Conservation (phyloP, 257 asterid genomes). For the Nicotiana otophora region DNA sequence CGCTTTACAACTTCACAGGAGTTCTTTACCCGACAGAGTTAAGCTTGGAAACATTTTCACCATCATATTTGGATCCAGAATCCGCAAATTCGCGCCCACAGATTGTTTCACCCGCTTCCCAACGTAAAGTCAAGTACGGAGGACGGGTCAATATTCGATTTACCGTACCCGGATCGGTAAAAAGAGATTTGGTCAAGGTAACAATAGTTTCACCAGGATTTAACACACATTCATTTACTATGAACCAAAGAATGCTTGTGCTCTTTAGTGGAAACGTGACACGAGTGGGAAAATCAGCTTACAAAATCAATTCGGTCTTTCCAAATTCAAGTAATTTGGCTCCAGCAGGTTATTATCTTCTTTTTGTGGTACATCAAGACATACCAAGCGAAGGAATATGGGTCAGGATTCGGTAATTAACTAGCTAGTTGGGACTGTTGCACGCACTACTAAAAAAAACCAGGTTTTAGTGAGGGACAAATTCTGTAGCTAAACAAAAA, state of each 20-base stretch:
- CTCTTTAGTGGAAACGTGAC: constrained; percentile 9
- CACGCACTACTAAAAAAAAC: too few relatives aligned
- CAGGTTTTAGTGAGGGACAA: too few relatives aligned
- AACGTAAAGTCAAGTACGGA: constrained; percentile 17
- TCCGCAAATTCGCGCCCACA: neutral
- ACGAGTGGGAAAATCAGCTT: constrained; percentile 8
- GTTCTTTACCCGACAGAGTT: constrained; percentile 31
- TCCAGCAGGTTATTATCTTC: constrained; percentile 31
- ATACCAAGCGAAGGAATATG: constrained; percentile 43
- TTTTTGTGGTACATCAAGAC: constrained; percentile 31
- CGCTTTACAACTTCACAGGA: constrained; percentile 1
- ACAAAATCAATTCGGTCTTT: constrained; percentile 11
- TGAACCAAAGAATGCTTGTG: constrained; percentile 37
- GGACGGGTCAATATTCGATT: constrained; percentile 7
- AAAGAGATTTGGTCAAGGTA: constrained; percentile 16
- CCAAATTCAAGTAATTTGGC: constrained; percentile 21
- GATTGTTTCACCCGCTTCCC: constrained; percentile 18
- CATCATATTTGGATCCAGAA: constrained; percentile 18
- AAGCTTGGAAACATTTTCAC: constrained; percentile 28
- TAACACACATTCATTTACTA: constrained; percentile 37
- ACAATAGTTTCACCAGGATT: constrained; percentile 37
- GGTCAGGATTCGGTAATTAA: constrained; percentile 26
- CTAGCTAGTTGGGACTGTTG: too few relatives aligned
- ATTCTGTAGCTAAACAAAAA: too few relatives aligned
- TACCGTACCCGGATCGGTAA: neutral